These are phyloP conservation scores for Rubus idaeus DNA, from an alignment of 306 rosid species.

Conservation along the genomic window DNA sequence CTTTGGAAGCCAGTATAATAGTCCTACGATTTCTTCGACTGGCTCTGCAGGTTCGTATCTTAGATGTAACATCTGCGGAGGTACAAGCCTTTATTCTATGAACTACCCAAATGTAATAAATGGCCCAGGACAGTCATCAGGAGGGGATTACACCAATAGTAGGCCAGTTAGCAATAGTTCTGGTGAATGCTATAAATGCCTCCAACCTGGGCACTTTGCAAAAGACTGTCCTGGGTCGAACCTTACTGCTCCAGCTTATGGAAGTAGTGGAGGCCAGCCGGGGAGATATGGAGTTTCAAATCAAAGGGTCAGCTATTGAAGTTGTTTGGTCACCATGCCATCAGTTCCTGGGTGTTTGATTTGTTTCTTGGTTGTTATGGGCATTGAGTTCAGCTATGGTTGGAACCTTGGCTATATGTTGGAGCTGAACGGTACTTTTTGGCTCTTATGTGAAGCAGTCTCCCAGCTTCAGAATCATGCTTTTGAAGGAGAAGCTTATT, in stretches of 20 bases:
- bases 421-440: background rate
- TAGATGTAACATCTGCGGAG: slow-evolving; percentile 69
- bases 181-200: slow-evolving; percentile 79
- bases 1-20: slow-evolving; percentile 50
- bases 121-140: slow-evolving; percentile 39
- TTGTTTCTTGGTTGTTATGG: background rate
- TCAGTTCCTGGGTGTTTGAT: background rate
- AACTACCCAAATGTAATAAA: slow-evolving; percentile 58
- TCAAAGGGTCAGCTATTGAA: slow-evolving; percentile 46
- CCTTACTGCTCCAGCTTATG: slow-evolving; percentile 53
- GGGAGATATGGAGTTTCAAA: slow-evolving; percentile 57
- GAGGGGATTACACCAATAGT: slow-evolving; percentile 45
- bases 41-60: slow-evolving; percentile 33
- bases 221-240: slow-evolving; percentile 66
- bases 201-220: slow-evolving; percentile 80
- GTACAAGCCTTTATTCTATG: slow-evolving; percentile 62
- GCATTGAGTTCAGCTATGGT: background rate
- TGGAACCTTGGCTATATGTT: background rate
- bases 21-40: slow-evolving; percentile 32
- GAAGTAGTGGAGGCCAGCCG: slow-evolving; percentile 40
- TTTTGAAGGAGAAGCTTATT: background rate
- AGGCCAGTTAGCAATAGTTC: slow-evolving; percentile 38
- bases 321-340: background rate
- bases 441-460: background rate
- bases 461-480: background rate